Evolutionary conservation across 2,329 filamentous ascomycete genomes (phyloP).

Genomic region (Fusarium humuli): DNA sequence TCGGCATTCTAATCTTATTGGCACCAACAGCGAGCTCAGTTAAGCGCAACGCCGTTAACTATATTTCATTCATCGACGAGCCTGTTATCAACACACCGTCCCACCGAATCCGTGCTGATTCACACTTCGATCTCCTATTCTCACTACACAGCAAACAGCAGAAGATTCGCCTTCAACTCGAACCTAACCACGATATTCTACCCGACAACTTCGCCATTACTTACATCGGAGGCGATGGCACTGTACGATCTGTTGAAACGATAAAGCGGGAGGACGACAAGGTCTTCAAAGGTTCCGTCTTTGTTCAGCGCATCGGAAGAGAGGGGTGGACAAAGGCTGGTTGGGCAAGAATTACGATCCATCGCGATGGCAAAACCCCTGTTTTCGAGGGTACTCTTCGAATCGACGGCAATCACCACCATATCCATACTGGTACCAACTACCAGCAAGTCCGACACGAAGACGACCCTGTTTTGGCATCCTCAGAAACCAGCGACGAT

Average conservation of each 20-base stretch:
- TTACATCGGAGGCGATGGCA: conserved; percentile 78
- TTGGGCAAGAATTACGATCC: conserved; percentile 85
- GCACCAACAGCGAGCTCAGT: conserved; percentile 71
- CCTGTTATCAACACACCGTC: conserved; percentile 82
- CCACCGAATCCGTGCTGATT: conserved; percentile 81
- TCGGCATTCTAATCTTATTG: conserved; percentile 34
- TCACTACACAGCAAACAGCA: conserved; percentile 74
- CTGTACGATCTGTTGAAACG: conserved; percentile 71
- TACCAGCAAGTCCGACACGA: conserved; percentile 79
- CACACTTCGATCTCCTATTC: conserved; percentile 88
- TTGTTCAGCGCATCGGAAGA: conserved; percentile 70
- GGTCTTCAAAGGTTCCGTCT: conserved; percentile 85
- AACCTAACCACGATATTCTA: conserved; percentile 92
- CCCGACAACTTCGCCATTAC: conserved; percentile 79
- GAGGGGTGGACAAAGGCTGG: conserved; percentile 82
- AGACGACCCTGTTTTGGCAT: conserved; percentile 74
- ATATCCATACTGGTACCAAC: conserved; percentile 80
- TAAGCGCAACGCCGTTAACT: conserved; percentile 79
- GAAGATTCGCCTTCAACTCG: conserved; percentile 80
- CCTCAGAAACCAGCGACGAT: conserved; percentile 66
- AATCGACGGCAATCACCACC: conserved; percentile 83
- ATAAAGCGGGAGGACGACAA: conserved; percentile 80
- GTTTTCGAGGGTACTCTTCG: conserved; percentile 93
- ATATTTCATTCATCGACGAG: conserved; percentile 79
- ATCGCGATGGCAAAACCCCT: conserved; percentile 79